A percentile compares a stretch with the other conserved stretches of the same genome.
These are phyloP conservation scores for Bathelium albidoporum DNA, from an alignment of 495 filamentous ascomycete genomes.

Conservation along the genomic window DNA sequence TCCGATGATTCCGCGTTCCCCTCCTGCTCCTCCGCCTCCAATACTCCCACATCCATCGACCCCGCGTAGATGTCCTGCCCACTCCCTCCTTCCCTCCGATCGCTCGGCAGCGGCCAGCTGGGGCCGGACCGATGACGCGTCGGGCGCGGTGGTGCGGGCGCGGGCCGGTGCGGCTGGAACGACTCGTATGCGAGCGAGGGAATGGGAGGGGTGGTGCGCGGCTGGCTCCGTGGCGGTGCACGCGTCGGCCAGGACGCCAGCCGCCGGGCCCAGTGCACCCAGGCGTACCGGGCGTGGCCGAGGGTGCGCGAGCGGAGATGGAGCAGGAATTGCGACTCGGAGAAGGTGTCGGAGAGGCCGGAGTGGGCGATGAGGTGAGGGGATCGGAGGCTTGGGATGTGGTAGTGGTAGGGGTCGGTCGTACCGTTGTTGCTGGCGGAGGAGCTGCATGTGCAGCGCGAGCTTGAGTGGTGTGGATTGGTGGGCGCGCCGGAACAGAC, in stretches of 20 bases:
- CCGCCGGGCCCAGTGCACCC: conserved; percentile 24
- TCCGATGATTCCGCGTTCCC: conserved; percentile 6
- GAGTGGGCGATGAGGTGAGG: conserved; percentile 14
- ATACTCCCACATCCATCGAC: neutral
- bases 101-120: neutral
- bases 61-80: neutral
- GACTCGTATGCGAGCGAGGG: neutral
- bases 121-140: neutral
- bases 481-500: neutral
- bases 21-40: neutral
- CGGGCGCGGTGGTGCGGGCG: conserved; percentile 8
- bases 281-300: conserved; percentile 17
- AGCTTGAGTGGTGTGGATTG: neutral
- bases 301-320: conserved; percentile 14
- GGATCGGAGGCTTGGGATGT: conserved; percentile 6
- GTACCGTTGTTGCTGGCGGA: neutral
- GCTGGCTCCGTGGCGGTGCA: no score
- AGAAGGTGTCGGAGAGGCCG: conserved; percentile 20
- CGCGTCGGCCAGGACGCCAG: conserved; percentile 9
- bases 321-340: conserved; percentile 17
- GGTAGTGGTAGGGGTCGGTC: no score
- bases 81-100: conserved; percentile 3
- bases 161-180: conserved; percentile 1
- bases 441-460: neutral
- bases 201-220: no score